Base-by-base conservation (phyloP, 345 rosid species). In the Firmiana major region DNA sequence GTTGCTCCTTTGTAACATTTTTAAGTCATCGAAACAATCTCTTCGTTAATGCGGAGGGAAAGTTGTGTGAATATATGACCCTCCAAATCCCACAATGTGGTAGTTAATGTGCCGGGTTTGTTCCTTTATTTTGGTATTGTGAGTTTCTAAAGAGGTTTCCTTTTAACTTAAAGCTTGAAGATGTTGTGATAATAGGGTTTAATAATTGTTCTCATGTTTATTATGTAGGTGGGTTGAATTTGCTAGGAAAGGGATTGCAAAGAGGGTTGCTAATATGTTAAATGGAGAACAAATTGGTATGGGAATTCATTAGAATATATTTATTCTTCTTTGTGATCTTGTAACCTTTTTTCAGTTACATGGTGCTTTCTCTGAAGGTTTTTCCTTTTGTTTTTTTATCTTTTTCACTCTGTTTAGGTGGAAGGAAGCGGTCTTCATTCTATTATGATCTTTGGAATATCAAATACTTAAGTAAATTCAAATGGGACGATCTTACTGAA, bases 231-330 rank as follows among this genome's bases (percentile, higher is more conserved):
- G 99, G 98, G 94, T 96, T 81, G 99, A 96, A 82, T 96, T 92
- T 84, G 76, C 89, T 72, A 87, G 87, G 84, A 95, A 91, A 85
- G 81, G 79, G 38, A 84, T 86, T 58, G 98, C 97, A 4, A 96
- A 93, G 83, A 87, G 87, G 78, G 93, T 93, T 38, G 99, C 97
- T 4, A 85, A 90, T 55, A 83, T 91, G 94, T 84, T 93, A 70
- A 96, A 93, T 76, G 94, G 99, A 81, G 93, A 96, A 91, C 97
- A 90, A 80, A 85, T 93, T 65, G 99, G 98, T 96, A 86, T 75
- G 58, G 12, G 64, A 15, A 59, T 64, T 36, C 53, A n/a, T 40
- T 67, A 0, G 55, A 36, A 57, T 21, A 13, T 7, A 5, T 7
- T 63, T 40, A 21, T 28, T 64, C 22, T 60, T 43, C 45, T 34